Percentiles rank a stretch among this genome's conserved stretches.
Conservation (phyloP, 768 basidiomycete genomes). For the Paxillus involutus region DNA sequence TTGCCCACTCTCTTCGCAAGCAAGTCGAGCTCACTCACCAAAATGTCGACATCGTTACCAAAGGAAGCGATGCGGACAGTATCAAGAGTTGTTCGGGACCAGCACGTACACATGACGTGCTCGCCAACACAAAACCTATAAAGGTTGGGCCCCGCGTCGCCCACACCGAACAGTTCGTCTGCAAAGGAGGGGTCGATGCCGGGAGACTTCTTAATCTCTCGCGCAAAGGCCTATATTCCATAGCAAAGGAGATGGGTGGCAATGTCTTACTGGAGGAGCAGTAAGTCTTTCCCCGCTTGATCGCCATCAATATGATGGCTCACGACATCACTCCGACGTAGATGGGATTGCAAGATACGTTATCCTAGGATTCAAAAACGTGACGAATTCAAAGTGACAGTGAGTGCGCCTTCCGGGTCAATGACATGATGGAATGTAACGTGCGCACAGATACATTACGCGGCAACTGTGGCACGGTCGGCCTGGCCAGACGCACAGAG, state of each 20-base stretch:
- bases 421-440: constrained; percentile 10
- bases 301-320: constrained; percentile 15
- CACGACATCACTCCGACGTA: constrained; percentile 14
- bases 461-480: constrained; percentile 37
- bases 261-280: constrained; percentile 38
- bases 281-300: constrained; percentile 25
- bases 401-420: constrained; percentile 15
- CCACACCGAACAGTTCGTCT: constrained; percentile 36
- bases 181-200: constrained; percentile 37
- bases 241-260: constrained; percentile 35
- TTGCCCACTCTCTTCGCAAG: constrained; percentile 23
- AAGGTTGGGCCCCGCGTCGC: constrained; percentile 32
- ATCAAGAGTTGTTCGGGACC: constrained; percentile 36
- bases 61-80: constrained; percentile 22
- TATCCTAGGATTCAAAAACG: constrained; percentile 29
- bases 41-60: constrained; percentile 19
- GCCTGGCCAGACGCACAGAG: constrained; percentile 34
- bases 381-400: constrained; percentile 35
- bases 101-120: constrained; percentile 25
- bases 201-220: constrained; percentile 33
- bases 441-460: constrained; percentile 31
- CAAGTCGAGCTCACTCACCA: constrained; percentile 18
- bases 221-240: constrained; percentile 31
- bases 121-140: constrained; percentile 23
- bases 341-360: constrained; percentile 38